Conservation (phyloP, 2,329 filamentous ascomycete genomes). For the Septoria petroselini region DNA sequence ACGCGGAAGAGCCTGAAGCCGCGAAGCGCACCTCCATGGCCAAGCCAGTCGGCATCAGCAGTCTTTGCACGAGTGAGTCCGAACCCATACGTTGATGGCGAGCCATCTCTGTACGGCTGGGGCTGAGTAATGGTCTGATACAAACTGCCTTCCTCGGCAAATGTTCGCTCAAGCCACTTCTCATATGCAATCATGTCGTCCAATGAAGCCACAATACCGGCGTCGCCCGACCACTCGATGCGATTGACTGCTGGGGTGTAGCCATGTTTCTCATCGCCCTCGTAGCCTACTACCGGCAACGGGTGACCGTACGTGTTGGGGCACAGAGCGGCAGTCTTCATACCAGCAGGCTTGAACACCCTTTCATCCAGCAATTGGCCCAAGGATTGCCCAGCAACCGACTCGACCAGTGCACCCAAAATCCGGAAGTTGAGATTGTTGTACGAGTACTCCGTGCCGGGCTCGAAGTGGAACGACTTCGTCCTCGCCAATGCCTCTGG, state of each 20-base stretch:
- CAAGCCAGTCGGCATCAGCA: constrained; percentile 33
- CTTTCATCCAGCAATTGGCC: constrained; percentile 39
- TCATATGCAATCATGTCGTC: constrained; percentile 50
- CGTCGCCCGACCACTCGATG: constrained; percentile 50
- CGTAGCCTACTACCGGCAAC: constrained; percentile 45
- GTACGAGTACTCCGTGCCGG: constrained; percentile 46
- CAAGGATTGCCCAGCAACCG: constrained; percentile 39
- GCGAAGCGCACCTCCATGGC: constrained; percentile 45
- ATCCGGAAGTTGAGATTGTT: constrained; percentile 47
- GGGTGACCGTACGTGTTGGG: constrained; percentile 42
- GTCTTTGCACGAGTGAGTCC: constrained; percentile 37
- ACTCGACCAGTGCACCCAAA: constrained; percentile 42
- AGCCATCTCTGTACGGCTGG: constrained; percentile 39
- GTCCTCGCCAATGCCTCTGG: constrained; percentile 33
- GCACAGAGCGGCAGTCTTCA: constrained; percentile 43
- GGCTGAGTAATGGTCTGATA: constrained; percentile 37
- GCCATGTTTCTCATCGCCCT: constrained; percentile 42
- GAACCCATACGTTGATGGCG: constrained; percentile 39
- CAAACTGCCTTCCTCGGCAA: constrained; percentile 36
- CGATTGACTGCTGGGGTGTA: constrained; percentile 41
- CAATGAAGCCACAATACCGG: constrained; percentile 45
- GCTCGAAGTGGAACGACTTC: constrained; percentile 43
- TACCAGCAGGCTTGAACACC: constrained; percentile 43
- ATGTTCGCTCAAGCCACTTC: constrained; percentile 39
- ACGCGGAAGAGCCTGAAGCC: constrained; percentile 42